Conservation (phyloP, 2,329 filamentous ascomycete species). For the Colletotrichum lindemuthianum region DNA sequence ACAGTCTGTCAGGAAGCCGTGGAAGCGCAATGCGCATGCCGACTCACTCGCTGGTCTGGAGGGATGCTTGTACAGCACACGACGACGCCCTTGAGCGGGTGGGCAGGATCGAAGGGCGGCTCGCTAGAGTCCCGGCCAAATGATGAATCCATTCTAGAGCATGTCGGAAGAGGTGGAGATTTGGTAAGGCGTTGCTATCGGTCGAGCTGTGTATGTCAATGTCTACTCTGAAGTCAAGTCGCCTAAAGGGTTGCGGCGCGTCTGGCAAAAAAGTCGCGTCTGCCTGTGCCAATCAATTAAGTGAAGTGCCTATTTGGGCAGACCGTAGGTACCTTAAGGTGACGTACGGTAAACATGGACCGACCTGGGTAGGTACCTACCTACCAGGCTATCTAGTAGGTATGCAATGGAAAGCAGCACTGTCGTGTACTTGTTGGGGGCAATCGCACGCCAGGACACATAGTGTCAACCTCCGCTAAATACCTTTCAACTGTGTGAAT, state of each 20-base stretch:
- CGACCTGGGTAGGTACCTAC: too few species aligned
- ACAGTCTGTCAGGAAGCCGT: too few species aligned
- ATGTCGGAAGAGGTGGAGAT: constrained; percentile 16
- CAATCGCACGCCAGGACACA: too few species aligned
- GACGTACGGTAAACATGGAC: too few species aligned
- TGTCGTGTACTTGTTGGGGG: too few species aligned
- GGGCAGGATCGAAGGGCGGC: constrained; percentile 62
- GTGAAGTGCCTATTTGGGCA: background rate
- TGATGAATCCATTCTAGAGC: constrained; percentile 29
- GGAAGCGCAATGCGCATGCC: too few species aligned
- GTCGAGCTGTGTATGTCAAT: too few species aligned
- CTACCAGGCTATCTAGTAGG: too few species aligned
- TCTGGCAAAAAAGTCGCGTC: constrained; percentile 33
- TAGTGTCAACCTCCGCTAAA: too few species aligned
- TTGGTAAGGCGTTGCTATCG: background rate
- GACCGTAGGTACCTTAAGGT: too few species aligned
- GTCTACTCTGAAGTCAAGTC: background rate
- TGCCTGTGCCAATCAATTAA: constrained; percentile 33
- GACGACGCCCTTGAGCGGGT: constrained; percentile 76
- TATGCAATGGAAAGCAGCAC: too few species aligned
- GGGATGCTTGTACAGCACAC: constrained; percentile 90
- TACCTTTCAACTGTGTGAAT: too few species aligned
- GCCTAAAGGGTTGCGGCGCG: constrained; percentile 18
- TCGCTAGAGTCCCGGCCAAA: constrained; percentile 36
- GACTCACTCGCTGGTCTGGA: constrained; percentile 78